Conservation (phyloP, 2,329 filamentous ascomycete genomes). For the Apiospora kogelbergensis region DNA sequence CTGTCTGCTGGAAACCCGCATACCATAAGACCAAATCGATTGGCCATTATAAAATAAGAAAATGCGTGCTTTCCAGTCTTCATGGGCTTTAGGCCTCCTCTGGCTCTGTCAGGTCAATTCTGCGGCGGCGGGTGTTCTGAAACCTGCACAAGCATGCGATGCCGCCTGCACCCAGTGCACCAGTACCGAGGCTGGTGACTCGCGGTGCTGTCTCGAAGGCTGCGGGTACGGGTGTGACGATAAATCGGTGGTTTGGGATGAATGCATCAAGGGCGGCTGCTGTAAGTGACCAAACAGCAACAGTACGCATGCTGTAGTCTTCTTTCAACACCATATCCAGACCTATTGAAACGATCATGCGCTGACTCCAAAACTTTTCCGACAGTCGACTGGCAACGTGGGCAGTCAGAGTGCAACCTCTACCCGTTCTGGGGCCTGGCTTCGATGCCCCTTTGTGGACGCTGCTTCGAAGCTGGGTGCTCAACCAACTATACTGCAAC, state of each 20-base stretch:
- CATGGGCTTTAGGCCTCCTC: not conserved
- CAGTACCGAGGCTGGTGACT: not conserved
- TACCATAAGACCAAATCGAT: no score
- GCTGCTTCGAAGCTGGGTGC: conserved; percentile 1
- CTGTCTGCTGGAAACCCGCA: not conserved
- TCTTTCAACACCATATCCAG: no score
- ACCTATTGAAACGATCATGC: no score
- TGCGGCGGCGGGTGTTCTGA: not conserved
- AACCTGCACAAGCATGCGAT: not conserved
- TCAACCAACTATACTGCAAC: not conserved
- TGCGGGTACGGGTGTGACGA: not conserved
- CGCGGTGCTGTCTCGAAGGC: not conserved
- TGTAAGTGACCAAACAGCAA: not conserved
- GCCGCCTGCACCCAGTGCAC: not conserved
- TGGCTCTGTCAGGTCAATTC: not conserved
- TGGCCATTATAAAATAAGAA: not conserved
- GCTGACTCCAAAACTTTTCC: not conserved
- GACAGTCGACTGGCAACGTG: not conserved
- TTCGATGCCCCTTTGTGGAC: not conserved
- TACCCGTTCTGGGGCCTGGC: not conserved
- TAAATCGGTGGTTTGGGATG: not conserved
- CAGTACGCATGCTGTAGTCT: not conserved
- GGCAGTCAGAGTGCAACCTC: not conserved
- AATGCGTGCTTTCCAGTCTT: not conserved
- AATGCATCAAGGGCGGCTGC: not conserved